Evolutionary conservation across 2,329 filamentous ascomycete genomes (phyloP).

Genomic region (Apiospora hydei): DNA sequence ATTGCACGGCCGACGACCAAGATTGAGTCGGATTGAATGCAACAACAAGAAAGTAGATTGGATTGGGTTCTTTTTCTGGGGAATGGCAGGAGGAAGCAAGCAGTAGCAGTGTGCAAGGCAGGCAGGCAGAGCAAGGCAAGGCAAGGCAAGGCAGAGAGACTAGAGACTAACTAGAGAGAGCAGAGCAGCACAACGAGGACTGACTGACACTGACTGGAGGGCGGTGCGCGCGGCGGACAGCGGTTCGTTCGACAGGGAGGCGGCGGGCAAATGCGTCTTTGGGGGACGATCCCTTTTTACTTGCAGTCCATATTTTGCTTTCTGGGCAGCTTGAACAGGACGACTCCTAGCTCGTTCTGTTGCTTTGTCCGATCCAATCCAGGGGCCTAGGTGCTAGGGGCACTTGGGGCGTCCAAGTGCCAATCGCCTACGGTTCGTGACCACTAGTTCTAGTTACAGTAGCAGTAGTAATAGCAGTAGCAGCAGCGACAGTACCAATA

Average conservation of each 20-base stretch:
- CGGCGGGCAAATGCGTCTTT: background rate
- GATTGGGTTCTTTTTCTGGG: background rate
- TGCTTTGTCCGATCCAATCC: constrained; percentile 22
- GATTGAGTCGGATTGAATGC: constrained; percentile 12
- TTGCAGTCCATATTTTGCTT: constrained; percentile 7
- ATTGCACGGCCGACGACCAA: constrained; percentile 18
- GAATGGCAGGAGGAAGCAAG: constrained; percentile 16
- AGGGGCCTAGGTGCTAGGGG: background rate
- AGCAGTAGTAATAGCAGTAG: constrained; percentile 10
- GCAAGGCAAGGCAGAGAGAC: too few species aligned
- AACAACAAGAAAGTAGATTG: background rate
- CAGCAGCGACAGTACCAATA: constrained; percentile 8
- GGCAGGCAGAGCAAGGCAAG: background rate
- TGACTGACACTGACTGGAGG: background rate
- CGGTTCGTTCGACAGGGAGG: constrained; percentile 1
- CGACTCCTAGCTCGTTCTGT: constrained; percentile 9
- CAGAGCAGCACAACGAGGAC: background rate
- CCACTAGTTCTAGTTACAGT: constrained; percentile 16
- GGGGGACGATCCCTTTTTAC: constrained; percentile 21
- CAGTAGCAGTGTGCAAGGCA: background rate
- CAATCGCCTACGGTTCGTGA: constrained; percentile 12
- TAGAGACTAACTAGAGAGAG: too few species aligned
- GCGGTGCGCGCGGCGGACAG: background rate
- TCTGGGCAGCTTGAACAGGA: background rate
- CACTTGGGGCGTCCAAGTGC: constrained; percentile 9